Conservation (phyloP, 148 eudicot species). For the Arctostaphylos glauca region DNA sequence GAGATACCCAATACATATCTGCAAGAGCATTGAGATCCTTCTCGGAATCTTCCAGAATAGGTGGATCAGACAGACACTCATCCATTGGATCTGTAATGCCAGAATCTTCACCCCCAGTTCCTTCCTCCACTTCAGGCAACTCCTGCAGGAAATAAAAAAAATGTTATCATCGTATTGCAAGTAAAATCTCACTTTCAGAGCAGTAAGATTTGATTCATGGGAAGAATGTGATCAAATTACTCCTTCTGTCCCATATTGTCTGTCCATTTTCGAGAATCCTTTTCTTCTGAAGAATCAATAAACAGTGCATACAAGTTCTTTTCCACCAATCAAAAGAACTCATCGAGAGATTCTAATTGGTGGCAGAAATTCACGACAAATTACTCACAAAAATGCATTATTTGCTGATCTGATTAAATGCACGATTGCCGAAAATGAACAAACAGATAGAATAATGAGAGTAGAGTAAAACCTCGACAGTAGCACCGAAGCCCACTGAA, state of each 20-base stretch:
- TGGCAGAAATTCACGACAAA: not conserved
- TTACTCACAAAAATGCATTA: not conserved
- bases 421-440: not conserved
- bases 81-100: slow-evolving; percentile 47
- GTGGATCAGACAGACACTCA: slow-evolving; percentile 41
- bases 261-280: not conserved
- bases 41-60: slow-evolving; percentile 32
- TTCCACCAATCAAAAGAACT: not conserved
- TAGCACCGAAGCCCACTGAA: slow-evolving; percentile 27
- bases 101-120: slow-evolving; percentile 26
- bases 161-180: not conserved
- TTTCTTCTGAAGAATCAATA: not conserved
- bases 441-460: not conserved
- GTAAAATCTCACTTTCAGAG: not conserved
- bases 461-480: slow-evolving; percentile 43
- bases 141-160: slow-evolving; percentile 35
- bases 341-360: not conserved
- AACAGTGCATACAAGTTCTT: not conserved
- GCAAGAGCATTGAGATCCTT: slow-evolving; percentile 58
- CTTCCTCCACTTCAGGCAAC: slow-evolving; percentile 39
- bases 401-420: not conserved
- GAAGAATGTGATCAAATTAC: not conserved
- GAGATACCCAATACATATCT: slow-evolving; percentile 83
- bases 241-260: not conserved
- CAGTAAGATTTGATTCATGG: not conserved